Evolutionary conservation across 495 filamentous ascomycete genomes (phyloP).

Genomic region (Annulohypoxylon bovei): DNA sequence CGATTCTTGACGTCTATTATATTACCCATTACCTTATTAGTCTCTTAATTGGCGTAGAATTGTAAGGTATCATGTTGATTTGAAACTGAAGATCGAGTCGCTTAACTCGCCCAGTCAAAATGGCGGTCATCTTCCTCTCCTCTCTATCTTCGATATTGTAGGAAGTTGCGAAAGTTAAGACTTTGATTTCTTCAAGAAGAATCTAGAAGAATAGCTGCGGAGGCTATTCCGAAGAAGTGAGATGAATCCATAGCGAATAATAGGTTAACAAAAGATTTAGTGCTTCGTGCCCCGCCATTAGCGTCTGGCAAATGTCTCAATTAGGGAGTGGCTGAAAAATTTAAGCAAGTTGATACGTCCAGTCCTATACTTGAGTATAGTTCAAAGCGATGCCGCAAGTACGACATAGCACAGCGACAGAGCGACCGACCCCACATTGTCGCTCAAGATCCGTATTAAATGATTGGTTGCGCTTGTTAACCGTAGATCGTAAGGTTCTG

Average conservation of each 20-base stretch:
- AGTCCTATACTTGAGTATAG: constrained; percentile 20
- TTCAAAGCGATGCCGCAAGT: constrained; percentile 40
- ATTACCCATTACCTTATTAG: not conserved
- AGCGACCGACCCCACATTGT: constrained; percentile 17
- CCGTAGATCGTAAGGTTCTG: constrained; percentile 37
- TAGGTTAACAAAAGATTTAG: constrained; percentile 14
- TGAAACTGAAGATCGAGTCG: not conserved
- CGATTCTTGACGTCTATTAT: not conserved
- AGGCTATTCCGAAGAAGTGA: constrained; percentile 6
- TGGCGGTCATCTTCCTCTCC: constrained; percentile 1
- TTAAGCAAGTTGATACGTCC: constrained; percentile 34
- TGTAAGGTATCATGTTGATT: not conserved
- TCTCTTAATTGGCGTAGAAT: not conserved
- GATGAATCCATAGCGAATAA: not conserved
- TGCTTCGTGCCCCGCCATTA: constrained; percentile 29
- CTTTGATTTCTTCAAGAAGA: constrained; percentile 23
- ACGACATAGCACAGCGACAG: constrained; percentile 23
- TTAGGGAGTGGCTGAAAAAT: constrained; percentile 38
- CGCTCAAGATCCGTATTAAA: constrained; percentile 35
- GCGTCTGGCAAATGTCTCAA: constrained; percentile 22
- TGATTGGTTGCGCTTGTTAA: constrained; percentile 29
- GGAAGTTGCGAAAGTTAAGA: not conserved
- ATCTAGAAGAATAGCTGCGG: constrained; percentile 29
- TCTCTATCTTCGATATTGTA: constrained; percentile 6
- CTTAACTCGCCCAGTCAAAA: not conserved